Evolutionary conservation across 495 filamentous ascomycete genomes (phyloP).

Genomic region (Penicillium canescens): DNA sequence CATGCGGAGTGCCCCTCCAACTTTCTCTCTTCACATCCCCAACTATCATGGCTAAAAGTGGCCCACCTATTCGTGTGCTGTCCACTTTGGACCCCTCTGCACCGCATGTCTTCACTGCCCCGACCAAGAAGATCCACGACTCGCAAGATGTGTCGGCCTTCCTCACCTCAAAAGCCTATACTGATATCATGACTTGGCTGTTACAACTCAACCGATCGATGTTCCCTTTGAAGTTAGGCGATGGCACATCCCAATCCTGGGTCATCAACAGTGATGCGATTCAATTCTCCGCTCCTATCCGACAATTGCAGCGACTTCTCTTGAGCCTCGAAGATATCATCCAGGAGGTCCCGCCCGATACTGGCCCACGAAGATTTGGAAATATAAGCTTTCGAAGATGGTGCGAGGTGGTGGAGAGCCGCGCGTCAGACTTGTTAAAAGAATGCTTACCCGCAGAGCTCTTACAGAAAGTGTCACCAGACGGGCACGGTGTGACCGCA

Average conservation of each 20-base stretch:
- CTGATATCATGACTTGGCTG: constrained; percentile 81
- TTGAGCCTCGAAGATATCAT: constrained; percentile 63
- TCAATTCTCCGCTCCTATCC: constrained; percentile 59
- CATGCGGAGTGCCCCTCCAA: background rate
- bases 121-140: constrained; percentile 76
- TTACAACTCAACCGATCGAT: constrained; percentile 87
- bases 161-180: constrained; percentile 75
- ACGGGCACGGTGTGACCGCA: constrained; percentile 35
- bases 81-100: constrained; percentile 27
- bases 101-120: constrained; percentile 33
- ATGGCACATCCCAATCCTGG: constrained; percentile 52
- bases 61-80: constrained; percentile 28
- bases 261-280: constrained; percentile 48
- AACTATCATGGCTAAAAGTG: constrained; percentile 27
- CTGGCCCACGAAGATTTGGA: constrained; percentile 84
- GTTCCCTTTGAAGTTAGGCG: constrained; percentile 61
- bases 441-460: constrained; percentile 58
- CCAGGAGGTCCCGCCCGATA: constrained; percentile 77
- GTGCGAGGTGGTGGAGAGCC: constrained; percentile 65
- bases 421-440: constrained; percentile 57
- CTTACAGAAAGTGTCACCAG: constrained; percentile 36
- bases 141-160: constrained; percentile 76
- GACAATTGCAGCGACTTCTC: constrained; percentile 62
- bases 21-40: background rate
- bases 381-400: constrained; percentile 87